A percentile compares a stretch with the other conserved stretches of the same genome.
phyloP scores from a whole-genome alignment of 257 asterid genomes.

The Plectranthus barbatus region DNA sequence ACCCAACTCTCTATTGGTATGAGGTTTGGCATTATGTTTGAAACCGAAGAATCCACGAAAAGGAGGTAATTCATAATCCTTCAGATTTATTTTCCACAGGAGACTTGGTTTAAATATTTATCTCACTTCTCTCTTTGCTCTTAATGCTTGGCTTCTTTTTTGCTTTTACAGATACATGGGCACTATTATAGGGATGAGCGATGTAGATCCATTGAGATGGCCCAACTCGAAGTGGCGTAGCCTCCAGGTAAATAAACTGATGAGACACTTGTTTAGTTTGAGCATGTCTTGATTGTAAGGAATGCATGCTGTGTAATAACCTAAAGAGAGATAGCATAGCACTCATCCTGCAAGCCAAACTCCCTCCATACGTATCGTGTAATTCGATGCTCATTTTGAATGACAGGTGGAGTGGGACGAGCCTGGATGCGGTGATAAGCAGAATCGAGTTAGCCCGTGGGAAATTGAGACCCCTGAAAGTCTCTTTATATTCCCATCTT shows the following conservation, averaged over 20 bases:
- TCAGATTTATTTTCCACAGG: background rate
- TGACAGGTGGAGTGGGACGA: slow-evolving; percentile 96
- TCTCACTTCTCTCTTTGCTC: background rate
- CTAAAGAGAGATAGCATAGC: background rate
- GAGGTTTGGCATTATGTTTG: slow-evolving; percentile 98
- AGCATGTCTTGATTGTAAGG: background rate
- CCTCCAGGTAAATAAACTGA: slow-evolving; percentile 53
- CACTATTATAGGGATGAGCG: slow-evolving; percentile 63
- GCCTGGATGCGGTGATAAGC: slow-evolving; percentile 87
- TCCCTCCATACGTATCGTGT: background rate
- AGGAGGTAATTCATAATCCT: slow-evolving; percentile 47
- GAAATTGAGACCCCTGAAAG: slow-evolving; percentile 97
- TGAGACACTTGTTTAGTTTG: no score
- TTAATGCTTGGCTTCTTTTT: background rate
- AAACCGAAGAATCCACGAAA: slow-evolving; percentile 91
- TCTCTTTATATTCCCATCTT: slow-evolving; percentile 87
- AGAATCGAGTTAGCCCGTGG: slow-evolving; percentile 90
- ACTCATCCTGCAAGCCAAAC: background rate
- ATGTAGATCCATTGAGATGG: slow-evolving; percentile 89
- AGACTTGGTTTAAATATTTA: background rate
- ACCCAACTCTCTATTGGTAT: slow-evolving; percentile 77
- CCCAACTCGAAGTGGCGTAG: slow-evolving; percentile 94
- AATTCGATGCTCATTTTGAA: background rate
- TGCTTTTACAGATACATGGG: slow-evolving; percentile 69
- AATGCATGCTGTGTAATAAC: background rate